Percentiles rank a stretch among this genome's conserved stretches.
Conservation (phyloP, 2,329 filamentous ascomycete species). For the Onygenales sp. region DNA sequence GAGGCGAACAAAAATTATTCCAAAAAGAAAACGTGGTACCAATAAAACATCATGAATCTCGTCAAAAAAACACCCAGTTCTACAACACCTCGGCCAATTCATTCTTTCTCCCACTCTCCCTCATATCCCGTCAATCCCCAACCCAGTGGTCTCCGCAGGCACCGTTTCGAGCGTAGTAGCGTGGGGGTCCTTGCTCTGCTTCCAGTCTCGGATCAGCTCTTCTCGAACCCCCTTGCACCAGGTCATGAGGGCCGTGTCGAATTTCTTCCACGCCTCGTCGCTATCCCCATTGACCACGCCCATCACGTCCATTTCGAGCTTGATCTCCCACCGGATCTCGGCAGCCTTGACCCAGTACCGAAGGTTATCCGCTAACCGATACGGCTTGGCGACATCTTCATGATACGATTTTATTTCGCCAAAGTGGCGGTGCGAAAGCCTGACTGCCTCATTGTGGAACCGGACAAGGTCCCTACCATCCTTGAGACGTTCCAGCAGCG, state of each 20-base stretch:
- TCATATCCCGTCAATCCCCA: slow-evolving; percentile 1
- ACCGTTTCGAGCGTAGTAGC: neutral
- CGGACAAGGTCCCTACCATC: slow-evolving; percentile 74
- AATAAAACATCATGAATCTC: slow-evolving; percentile 7
- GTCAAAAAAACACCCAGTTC: slow-evolving; percentile 1
- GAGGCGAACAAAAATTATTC: neutral
- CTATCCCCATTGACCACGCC: slow-evolving; percentile 68
- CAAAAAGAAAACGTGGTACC: slow-evolving; percentile 8
- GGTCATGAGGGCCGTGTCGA: slow-evolving; percentile 70
- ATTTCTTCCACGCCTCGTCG: slow-evolving; percentile 62
- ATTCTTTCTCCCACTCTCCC: neutral
- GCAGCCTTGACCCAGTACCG: slow-evolving; percentile 95
- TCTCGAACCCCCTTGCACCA: slow-evolving; percentile 78
- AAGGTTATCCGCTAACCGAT: slow-evolving; percentile 86
- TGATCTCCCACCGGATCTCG: slow-evolving; percentile 84
- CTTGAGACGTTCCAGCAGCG: slow-evolving; percentile 63
- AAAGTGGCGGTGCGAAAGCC: slow-evolving; percentile 76
- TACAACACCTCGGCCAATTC: neutral
- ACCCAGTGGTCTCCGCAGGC: neutral
- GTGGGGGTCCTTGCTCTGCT: slow-evolving; percentile 15
- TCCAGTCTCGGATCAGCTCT: slow-evolving; percentile 70
- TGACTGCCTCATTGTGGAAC: slow-evolving; percentile 82
- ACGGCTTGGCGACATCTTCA: slow-evolving; percentile 88
- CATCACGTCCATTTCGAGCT: slow-evolving; percentile 74
- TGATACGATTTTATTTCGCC: slow-evolving; percentile 84